Evolutionary conservation across 2,329 filamentous ascomycete species (phyloP).

Genomic region (Diaporthe batatas): DNA sequence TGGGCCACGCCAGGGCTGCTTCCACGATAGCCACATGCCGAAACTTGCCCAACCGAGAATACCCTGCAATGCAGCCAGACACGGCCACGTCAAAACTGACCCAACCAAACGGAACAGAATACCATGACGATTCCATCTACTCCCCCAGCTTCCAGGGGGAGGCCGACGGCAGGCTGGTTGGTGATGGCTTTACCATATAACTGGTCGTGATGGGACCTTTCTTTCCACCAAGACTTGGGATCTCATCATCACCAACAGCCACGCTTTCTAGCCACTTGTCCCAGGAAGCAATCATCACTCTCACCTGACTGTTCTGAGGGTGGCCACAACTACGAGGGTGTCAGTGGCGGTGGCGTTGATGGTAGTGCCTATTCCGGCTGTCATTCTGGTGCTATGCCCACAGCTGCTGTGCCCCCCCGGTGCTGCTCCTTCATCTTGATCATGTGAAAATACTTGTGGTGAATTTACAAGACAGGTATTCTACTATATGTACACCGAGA

Average conservation of each 20-base stretch:
- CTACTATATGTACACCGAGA: conserved; percentile 1
- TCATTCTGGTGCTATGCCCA: conserved; percentile 26
- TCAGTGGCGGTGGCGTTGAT: conserved; percentile 5
- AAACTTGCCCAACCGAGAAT: conserved; percentile 10
- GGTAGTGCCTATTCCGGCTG: conserved; percentile 18
- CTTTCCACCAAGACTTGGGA: not conserved
- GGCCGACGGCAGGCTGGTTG: not conserved
- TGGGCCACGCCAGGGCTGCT: conserved; percentile 23
- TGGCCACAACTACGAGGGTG: conserved; percentile 36
- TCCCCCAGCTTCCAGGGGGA: conserved; percentile 12
- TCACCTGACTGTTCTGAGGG: conserved; percentile 30
- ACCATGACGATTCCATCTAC: conserved; percentile 1
- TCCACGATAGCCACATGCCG: conserved; percentile 17
- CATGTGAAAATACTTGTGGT: not conserved
- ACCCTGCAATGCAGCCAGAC: conserved; percentile 11
- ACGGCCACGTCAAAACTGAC: conserved; percentile 14
- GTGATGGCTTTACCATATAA: conserved; percentile 12
- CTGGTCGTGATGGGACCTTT: conserved; percentile 2
- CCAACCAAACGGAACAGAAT: conserved; percentile 13
- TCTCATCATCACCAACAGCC: conserved; percentile 16
- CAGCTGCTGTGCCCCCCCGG: conserved; percentile 25
- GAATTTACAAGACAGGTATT: not conserved
- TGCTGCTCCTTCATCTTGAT: conserved; percentile 17
- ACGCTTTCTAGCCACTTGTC: conserved; percentile 12
- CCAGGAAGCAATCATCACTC: conserved; percentile 11